Evolutionary conservation across 2,329 filamentous ascomycete genomes (phyloP), one percentile per base, ranked within the genome.

Genomic region (Sporothrix brasiliensis): DNA sequence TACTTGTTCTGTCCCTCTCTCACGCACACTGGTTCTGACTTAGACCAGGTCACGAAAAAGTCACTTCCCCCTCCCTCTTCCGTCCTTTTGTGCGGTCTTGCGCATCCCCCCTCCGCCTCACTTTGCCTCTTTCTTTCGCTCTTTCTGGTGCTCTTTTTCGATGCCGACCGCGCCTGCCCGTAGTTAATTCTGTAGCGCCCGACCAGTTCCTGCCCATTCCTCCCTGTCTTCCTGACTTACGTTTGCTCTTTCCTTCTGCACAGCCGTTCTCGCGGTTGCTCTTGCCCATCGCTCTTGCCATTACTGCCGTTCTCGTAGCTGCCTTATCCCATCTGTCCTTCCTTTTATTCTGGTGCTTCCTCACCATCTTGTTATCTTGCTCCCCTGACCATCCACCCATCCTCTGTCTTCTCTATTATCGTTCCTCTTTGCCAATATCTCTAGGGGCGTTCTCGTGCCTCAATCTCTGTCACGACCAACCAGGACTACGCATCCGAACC

Each of bases 171-270:
- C 44, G 61, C 61, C 61, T 65, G 61, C 61, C 60, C 61, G 44
- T 65, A 50, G 44, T 65, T 65, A 47, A 44, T 47, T 63, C 58
- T 63, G 58, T 47, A 63, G 58, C 44, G 47, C 63, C 63, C 63
- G 49, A 50, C 41, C 49, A n/a, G 63, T 34, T 16, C 61, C 61
- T 65, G 61, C 30, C 16, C 27, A 21, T 50, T 65, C 24, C n/a
- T 27, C 39, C 39, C n/a, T 44, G 39, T 24, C 34, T n/a, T 24
- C 56, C 56, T 44, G 41, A 9, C 41, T 44, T 44, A 2, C 16
- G 34, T 21, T 61, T 13, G 39, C 24, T 21, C 58, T 27, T 63
- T 44, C 58, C 58, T 21, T 47, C 16, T 63, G 19, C 21, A 39
- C 39, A 47, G n/a, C 6, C 19, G 24, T 63, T 63, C 39, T 63